A percentile compares a stretch with the other conserved stretches of the same genome.
Evolutionary conservation across 2,329 filamentous ascomycete genomes (phyloP).

Genomic region (Huntiella moniliformis): DNA sequence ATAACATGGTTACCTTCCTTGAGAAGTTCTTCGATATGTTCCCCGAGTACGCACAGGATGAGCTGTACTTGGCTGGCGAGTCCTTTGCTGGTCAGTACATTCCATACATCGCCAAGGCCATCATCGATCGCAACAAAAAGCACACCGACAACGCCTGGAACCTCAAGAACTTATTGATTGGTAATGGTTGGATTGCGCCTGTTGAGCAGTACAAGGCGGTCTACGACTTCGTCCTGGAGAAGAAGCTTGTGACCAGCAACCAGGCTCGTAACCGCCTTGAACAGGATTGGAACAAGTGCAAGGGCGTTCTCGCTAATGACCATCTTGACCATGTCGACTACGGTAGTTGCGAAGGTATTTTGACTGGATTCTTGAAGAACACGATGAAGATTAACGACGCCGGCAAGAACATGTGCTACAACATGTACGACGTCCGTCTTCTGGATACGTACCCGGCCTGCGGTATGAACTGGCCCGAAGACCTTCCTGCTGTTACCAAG

Average conservation of each 20-base stretch:
- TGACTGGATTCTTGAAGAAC: conserved; percentile 50
- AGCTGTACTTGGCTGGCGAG: conserved; percentile 91
- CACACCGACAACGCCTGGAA: conserved; percentile 41
- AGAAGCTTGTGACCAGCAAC: conserved; percentile 34
- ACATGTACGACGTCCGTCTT: conserved; percentile 94
- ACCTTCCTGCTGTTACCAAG: conserved; percentile 56
- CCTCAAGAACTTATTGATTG: conserved; percentile 71
- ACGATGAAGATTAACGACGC: conserved; percentile 30
- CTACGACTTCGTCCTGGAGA: conserved; percentile 54
- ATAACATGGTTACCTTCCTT: conserved; percentile 72
- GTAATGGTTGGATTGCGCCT: conserved; percentile 94
- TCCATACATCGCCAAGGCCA: conserved; percentile 84
- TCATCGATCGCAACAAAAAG: conserved; percentile 70
- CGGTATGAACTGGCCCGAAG: conserved; percentile 96
- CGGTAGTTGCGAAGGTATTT: conserved; percentile 52
- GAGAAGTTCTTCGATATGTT: conserved; percentile 85
- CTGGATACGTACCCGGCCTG: conserved; percentile 65
- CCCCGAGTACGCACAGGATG: conserved; percentile 77
- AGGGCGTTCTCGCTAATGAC: conserved; percentile 34
- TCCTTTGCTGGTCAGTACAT: conserved; percentile 92
- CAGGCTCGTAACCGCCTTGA: conserved; percentile 42
- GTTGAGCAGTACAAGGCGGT: conserved; percentile 80
- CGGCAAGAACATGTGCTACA: conserved; percentile 47
- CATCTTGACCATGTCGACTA: conserved; percentile 42
- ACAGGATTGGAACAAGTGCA: conserved; percentile 48